These are phyloP conservation scores for Carex myosuroides DNA, from an alignment of 176 grass and related monocot species.

Conservation along the genomic window DNA sequence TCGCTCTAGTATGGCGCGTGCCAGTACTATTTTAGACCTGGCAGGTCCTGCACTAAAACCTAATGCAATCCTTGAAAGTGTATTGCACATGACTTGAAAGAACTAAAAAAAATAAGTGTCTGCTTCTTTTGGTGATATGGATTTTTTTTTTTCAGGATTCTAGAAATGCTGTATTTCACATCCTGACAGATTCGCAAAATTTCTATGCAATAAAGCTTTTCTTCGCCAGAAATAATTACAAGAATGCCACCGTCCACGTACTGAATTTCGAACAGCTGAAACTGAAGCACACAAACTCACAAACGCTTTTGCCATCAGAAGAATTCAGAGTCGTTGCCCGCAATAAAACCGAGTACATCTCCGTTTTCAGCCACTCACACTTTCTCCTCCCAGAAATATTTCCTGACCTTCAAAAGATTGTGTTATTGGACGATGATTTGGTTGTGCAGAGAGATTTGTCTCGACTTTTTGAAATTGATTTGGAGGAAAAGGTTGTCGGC, in stretches of 20 bases:
- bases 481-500: conserved; percentile 54
- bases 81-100: neutral
- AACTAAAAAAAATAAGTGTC: neutral
- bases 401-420: conserved; percentile 44
- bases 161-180: conserved; percentile 48
- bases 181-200: conserved; percentile 67
- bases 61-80: neutral
- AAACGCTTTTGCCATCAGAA: conserved; percentile 51
- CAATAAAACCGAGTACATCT: conserved; percentile 70
- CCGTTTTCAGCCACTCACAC: conserved; percentile 72
- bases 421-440: conserved; percentile 82
- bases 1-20: neutral
- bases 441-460: conserved; percentile 75
- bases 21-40: neutral
- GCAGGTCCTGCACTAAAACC: neutral
- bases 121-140: neutral
- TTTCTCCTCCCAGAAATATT: conserved; percentile 80
- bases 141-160: conserved; percentile 48
- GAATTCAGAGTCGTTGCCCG: conserved; percentile 56
- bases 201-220: conserved; percentile 77
- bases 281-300: neutral
- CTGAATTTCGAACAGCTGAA: conserved; percentile 50
- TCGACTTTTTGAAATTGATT: conserved; percentile 56
- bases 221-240: conserved; percentile 68
- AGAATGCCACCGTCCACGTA: conserved; percentile 47